Base-by-base conservation (phyloP, 495 filamentous ascomycete genomes). In the Penicillium mononematosum region DNA sequence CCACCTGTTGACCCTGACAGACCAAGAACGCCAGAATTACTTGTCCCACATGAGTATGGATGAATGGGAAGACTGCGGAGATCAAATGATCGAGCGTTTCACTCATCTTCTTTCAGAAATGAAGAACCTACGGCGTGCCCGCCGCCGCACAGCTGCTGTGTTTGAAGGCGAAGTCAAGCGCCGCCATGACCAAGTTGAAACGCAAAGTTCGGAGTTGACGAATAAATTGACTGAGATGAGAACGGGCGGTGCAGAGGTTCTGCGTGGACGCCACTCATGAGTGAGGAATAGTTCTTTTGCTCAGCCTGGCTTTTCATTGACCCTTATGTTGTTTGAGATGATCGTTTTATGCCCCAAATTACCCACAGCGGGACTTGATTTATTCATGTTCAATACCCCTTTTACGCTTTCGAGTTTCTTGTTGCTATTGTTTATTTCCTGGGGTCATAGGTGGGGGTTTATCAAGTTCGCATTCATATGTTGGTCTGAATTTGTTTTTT, bases 51-150 rank as follows among this genome's bases (percentile, higher is more conserved):
- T 96, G 64, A 65, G 81, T 3, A 78, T 89, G 22, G 75, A 81
- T 25, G 87, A 93, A 66, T 94, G 91, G 88, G 91, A 96, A 66
- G 79, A 87, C 46, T 83, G 86, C 14, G 91, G 91, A 8, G 90
- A 96, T 58, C 85, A 88, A 77, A 83, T 96, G 41, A 72, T 93
- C 14, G 83, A 84, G 4, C 81, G 80, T 58, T 92, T 94, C 62
- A 75, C 75, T 6, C 75, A 79, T 8, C 68, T 92, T 17, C 75
- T 92, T 58, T 66, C 74, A 17, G 79, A 83, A 60, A 80, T 92
- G 64, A 88, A 82, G 56, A 75, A 83, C 0, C 76, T 85, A 29
- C 76, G 91, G 45, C 78, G 79, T 54, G 77, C 79, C 19, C 90
- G 90, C 65, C 80, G 92, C 38, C 77, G 79, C 48, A 72, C 88